Percentiles rank a stretch among this genome's conserved stretches.
phyloP scores from a whole-genome alignment of 2,329 filamentous ascomycete species.

The Venturia oleaginea region DNA sequence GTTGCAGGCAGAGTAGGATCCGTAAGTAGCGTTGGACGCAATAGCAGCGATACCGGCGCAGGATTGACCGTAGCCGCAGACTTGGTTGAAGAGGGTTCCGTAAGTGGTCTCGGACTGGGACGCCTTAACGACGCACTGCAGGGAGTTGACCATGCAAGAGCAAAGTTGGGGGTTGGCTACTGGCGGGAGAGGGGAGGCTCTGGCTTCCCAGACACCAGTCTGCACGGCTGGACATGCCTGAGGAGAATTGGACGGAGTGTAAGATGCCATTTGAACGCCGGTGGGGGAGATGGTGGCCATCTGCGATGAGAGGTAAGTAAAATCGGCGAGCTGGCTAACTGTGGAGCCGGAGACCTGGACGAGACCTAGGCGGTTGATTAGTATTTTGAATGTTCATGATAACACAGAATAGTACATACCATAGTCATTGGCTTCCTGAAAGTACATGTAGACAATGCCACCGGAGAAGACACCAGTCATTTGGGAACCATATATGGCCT shows the following conservation, averaged over 20 bases:
- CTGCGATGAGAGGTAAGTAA: conserved; percentile 59
- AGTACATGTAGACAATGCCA: conserved; percentile 99
- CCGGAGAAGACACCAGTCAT: conserved; percentile 90
- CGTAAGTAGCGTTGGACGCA: conserved; percentile 59
- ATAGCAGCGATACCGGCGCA: conserved; percentile 64
- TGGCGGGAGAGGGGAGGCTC: conserved; percentile 62
- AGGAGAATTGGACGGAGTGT: conserved; percentile 64
- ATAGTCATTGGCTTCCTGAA: conserved; percentile 83
- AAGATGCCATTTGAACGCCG: conserved; percentile 55
- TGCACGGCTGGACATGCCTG: conserved; percentile 60
- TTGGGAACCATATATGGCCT: conserved; percentile 64
- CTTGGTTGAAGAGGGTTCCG: conserved; percentile 60
- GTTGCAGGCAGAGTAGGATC: conserved; percentile 70
- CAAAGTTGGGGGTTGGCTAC: conserved; percentile 72
- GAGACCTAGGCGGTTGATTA: conserved; percentile 44
- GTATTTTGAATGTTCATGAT: conserved; percentile 14
- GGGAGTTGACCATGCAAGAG: conserved; percentile 69
- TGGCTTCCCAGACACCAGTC: conserved; percentile 56
- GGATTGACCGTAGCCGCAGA: conserved; percentile 53
- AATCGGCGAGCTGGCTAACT: conserved; percentile 65
- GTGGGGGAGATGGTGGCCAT: conserved; percentile 60
- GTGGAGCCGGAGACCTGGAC: conserved; percentile 51
- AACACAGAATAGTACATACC: conserved; percentile 39
- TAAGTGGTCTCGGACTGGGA: conserved; percentile 50
- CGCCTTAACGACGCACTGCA: conserved; percentile 58